phyloP scores from a whole-genome alignment of 2,329 filamentous ascomycete genomes.

The Fusarium sp. region DNA sequence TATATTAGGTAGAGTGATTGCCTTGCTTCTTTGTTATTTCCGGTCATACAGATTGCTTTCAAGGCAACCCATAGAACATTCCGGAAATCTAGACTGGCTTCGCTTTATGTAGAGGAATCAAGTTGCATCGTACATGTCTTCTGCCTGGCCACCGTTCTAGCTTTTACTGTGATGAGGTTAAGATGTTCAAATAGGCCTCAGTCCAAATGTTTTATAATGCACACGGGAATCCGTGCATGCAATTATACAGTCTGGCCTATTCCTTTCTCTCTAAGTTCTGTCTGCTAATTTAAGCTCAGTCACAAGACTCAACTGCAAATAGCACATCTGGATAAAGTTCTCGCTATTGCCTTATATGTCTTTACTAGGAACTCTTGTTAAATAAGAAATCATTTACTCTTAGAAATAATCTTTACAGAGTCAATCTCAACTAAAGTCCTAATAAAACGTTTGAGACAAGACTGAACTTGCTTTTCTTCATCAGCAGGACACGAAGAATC shows the following conservation, averaged over 20 bases:
- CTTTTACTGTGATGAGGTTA: rapidly evolving
- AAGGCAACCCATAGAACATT: neutral
- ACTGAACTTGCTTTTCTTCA: neutral
- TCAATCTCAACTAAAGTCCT: neutral
- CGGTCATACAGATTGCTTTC: neutral
- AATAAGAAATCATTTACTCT: neutral
- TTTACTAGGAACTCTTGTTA: neutral
- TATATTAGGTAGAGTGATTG: neutral
- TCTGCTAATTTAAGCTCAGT: too few relatives aligned
- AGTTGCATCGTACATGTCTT: neutral
- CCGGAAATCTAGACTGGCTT: neutral
- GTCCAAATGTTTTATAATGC: rapidly evolving
- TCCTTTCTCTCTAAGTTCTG: too few relatives aligned
- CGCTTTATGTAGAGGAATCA: neutral
- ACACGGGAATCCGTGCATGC: rapidly evolving
- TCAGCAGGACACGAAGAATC: neutral
- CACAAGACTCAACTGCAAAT: too few relatives aligned
- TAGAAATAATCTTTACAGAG: neutral
- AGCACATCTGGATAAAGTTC: neutral
- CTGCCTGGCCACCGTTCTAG: neutral
- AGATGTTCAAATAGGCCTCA: neutral
- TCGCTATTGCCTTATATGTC: rapidly evolving
- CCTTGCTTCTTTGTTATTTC: neutral
- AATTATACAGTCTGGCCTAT: rapidly evolving
- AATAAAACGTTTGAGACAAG: neutral